Evolutionary conservation across 768 basidiomycete genomes (phyloP).

Genomic region (Collybiopsis confluens): DNA sequence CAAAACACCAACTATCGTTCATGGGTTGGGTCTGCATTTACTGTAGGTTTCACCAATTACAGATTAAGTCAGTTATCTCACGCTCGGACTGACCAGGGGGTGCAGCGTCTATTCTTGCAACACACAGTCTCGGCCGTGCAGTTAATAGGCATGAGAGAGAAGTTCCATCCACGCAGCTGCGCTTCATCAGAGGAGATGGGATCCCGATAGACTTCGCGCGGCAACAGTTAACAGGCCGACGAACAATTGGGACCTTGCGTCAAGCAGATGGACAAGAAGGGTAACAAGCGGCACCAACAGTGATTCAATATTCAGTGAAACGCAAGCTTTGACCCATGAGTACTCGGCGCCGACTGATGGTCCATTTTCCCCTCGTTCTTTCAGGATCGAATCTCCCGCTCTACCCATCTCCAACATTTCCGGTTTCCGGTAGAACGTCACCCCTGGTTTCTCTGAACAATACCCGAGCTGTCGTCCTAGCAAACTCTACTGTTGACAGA

Average conservation of each 20-base stretch:
- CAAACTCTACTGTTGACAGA: not conserved
- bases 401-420: constrained; percentile 15
- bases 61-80: constrained; percentile 11
- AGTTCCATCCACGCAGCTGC: constrained; percentile 46
- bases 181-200: constrained; percentile 2
- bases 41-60: constrained; percentile 35
- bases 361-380: not conserved
- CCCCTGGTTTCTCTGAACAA: constrained; percentile 24
- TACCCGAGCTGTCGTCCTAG: constrained; percentile 2
- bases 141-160: constrained; percentile 60
- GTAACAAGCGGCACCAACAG: constrained; percentile 11
- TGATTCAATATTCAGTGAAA: constrained; percentile 29
- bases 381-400: constrained; percentile 7
- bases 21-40: constrained; percentile 51
- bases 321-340: constrained; percentile 13
- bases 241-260: not conserved
- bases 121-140: constrained; percentile 58
- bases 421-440: constrained; percentile 25
- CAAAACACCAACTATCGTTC: constrained; percentile 39
- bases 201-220: not conserved
- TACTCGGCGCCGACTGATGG: constrained; percentile 12
- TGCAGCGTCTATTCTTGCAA: constrained; percentile 48
- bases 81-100: constrained; percentile 40
- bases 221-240: not conserved
- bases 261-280: constrained; percentile 9